These are phyloP conservation scores for Tephrocybe sp. DNA, from an alignment of 768 basidiomycete species.

Conservation along the genomic window DNA sequence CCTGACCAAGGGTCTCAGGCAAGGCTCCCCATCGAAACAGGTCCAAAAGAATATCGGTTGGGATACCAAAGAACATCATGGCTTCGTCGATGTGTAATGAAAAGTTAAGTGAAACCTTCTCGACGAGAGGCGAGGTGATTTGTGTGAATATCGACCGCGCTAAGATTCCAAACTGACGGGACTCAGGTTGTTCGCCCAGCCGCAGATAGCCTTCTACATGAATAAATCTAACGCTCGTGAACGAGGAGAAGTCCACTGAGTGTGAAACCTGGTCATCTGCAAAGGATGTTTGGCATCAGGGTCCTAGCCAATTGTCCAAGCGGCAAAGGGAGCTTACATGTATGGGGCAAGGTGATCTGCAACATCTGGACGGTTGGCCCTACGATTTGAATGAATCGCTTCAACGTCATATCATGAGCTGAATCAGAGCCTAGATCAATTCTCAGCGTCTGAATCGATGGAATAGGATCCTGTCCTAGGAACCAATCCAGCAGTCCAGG, in stretches of 20 bases:
- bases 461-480: slow-evolving; percentile 21
- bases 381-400: slow-evolving; percentile 18
- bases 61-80: slow-evolving; percentile 25
- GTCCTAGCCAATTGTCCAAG: neutral
- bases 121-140: slow-evolving; percentile 17
- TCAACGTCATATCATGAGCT: slow-evolving; percentile 1
- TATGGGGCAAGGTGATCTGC: slow-evolving; percentile 21
- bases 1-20: slow-evolving; percentile 19
- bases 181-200: slow-evolving; percentile 13
- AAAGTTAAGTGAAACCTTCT: slow-evolving; percentile 22
- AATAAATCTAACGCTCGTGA: slow-evolving; percentile 19
- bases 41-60: slow-evolving; percentile 24
- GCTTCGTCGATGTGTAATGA: slow-evolving; percentile 17
- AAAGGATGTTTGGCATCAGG: neutral
- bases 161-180: slow-evolving; percentile 16
- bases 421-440: slow-evolving; percentile 20
- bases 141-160: slow-evolving; percentile 22
- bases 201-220: slow-evolving; percentile 25
- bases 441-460: slow-evolving; percentile 19
- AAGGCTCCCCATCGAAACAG: slow-evolving; percentile 26
- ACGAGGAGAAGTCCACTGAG: slow-evolving; percentile 20
- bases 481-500: slow-evolving; percentile 23
- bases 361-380: slow-evolving; percentile 23
- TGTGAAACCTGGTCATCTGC: slow-evolving; percentile 17
- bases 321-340: slow-evolving; percentile 19